Evolutionary conservation across 2,329 filamentous ascomycete genomes (phyloP), one percentile per base, ranked within the genome.

Genomic region (Aspergillus sclerotialis): DNA sequence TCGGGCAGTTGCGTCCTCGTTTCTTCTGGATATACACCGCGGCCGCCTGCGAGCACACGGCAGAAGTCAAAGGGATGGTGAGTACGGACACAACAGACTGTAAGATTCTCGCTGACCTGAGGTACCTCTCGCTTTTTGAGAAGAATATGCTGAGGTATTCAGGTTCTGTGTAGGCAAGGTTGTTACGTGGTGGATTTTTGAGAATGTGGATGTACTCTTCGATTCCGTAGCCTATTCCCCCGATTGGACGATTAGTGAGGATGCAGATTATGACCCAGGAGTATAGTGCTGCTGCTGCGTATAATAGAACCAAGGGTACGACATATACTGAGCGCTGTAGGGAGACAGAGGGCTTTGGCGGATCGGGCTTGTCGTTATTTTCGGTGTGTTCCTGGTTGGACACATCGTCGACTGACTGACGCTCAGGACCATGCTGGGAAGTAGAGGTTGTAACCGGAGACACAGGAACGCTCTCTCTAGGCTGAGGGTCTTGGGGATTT

Each of bases 21-120:
- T 42, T 25, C 14, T 47, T 41, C 37, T 54, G 51, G 9, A 47
- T 33, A 35, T 39, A 53, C 23, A 53, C 35, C 1, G 49, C 49
- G 9, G 44, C 46, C 1, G 49, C 50, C 26, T 38, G 45, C 3
- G 47, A 35, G 28, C 50, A 53, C n/a, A 50, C 33, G 5, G 49
- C 37, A 4, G 50, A 48, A 3, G 42, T 43, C 15, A 49, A 13
- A 12, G 49, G 49, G 8, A 53, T 37, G 5, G 47, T 44, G 11
- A 51, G 19, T 5, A 51, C 35, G 17, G 23, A 33, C 8, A 40
- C 40, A 17, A 50, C 40, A 11, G 44, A 34, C 31, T 49, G 41
- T 19, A 52, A 29, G 5, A 51, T 44, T 27, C 37, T 30, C 2
- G 44, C 47, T 13, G 46, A 35, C 8, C 30, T 27, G 23, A 41